phyloP scores from a whole-genome alignment of 1,284 basidiomycete species.

The Cryptococcus floricola region DNA sequence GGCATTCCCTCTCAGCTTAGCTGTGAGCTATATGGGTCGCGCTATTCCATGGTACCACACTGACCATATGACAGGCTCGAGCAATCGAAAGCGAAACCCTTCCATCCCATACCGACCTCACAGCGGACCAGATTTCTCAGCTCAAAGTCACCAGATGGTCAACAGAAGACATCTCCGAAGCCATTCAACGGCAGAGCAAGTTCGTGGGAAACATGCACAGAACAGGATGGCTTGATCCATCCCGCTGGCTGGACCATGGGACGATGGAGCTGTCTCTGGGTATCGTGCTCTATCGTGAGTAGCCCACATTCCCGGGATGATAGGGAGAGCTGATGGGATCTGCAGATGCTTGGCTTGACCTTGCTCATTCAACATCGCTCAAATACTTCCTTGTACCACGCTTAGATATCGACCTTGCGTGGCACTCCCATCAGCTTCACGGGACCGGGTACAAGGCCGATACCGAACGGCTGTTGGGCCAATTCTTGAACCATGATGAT shows the following conservation, averaged over 20 bases:
- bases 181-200: constrained; percentile 31
- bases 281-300: constrained; percentile 39
- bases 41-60: too few species aligned
- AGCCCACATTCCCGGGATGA: not conserved
- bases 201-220: constrained; percentile 26
- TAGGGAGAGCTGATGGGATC: not conserved
- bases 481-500: constrained; percentile 34
- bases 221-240: constrained; percentile 29
- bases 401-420: constrained; percentile 44
- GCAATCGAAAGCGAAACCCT: not conserved
- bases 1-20: constrained; percentile 15
- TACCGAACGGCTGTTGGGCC: constrained; percentile 18
- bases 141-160: constrained; percentile 20
- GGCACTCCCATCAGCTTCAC: constrained; percentile 47
- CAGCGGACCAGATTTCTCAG: not conserved
- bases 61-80: not conserved
- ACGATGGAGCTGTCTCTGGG: constrained; percentile 24
- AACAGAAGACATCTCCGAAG: constrained; percentile 26
- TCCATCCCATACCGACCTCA: not conserved
- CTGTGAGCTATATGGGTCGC: constrained; percentile 5
- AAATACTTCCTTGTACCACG: constrained; percentile 22
- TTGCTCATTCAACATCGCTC: constrained; percentile 21
- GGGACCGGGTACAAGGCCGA: constrained; percentile 27
- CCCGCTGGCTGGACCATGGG: constrained; percentile 14
- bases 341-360: constrained; percentile 39